Conservation (phyloP, 805 yeast genomes). For the Ogataea glucozyma region DNA sequence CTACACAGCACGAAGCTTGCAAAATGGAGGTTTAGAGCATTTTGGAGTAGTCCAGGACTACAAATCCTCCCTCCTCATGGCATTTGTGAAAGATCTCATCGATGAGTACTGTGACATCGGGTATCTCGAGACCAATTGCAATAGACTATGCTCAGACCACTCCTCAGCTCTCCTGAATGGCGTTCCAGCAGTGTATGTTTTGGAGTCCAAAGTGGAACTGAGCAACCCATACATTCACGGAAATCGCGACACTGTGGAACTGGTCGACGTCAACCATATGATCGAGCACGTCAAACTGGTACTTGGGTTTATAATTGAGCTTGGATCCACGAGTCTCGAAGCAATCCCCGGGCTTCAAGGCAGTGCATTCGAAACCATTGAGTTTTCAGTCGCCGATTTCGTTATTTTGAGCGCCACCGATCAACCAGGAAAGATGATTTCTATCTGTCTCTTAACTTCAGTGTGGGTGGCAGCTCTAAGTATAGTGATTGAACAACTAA, state of each 20-base stretch:
- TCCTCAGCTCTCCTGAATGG: constrained; percentile 83
- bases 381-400: constrained; percentile 21
- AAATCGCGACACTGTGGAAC: constrained; percentile 75
- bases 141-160: constrained; percentile 93
- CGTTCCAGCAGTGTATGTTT: constrained; percentile 79
- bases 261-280: constrained; percentile 76
- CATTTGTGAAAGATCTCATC: constrained; percentile 62
- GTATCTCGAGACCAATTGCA: constrained; percentile 75
- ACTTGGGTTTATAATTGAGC: constrained; percentile 70
- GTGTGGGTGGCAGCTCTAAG: not conserved
- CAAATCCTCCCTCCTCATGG: constrained; percentile 54
- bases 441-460: not conserved
- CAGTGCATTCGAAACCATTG: constrained; percentile 6
- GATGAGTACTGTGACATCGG: constrained; percentile 65
- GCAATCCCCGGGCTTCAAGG: too few species aligned
- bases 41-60: constrained; percentile 82
- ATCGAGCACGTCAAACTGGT: constrained; percentile 78
- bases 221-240: constrained; percentile 75
- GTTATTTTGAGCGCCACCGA: constrained; percentile 11
- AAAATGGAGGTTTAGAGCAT: constrained; percentile 55
- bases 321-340: constrained; percentile 36
- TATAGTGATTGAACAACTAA: not conserved
- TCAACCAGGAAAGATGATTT: not conserved
- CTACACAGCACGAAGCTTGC: constrained; percentile 53
- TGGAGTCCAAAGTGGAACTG: constrained; percentile 69